Evolutionary conservation across 257 asterid species (phyloP).

Genomic region (Solanum microdontum): DNA sequence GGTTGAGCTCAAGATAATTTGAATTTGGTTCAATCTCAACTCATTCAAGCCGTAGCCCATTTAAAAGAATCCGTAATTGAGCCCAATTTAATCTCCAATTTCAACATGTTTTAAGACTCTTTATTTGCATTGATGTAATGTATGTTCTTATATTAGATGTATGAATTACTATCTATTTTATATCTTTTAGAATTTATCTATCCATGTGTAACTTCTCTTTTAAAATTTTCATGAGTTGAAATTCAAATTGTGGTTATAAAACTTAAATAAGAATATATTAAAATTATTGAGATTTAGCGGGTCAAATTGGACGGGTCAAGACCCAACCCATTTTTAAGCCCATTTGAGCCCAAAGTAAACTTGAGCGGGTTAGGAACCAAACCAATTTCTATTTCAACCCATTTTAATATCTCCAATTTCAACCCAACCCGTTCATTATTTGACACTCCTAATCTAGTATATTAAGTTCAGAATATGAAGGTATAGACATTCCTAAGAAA

Average conservation of each 20-base stretch:
- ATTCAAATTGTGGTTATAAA: background rate
- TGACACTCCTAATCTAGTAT: background rate
- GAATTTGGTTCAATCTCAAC: background rate
- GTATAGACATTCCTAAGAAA: background rate
- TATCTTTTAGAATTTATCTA: too few species aligned
- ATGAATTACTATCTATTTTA: too few species aligned
- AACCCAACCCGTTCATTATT: background rate
- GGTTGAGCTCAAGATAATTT: background rate
- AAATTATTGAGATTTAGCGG: background rate
- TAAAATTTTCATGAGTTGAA: background rate
- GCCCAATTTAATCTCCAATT: background rate
- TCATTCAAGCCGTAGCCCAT: background rate
- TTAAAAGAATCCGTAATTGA: too few species aligned
- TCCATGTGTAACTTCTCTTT: background rate
- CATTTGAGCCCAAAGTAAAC: background rate
- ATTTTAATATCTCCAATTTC: too few species aligned
- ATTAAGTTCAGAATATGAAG: background rate
- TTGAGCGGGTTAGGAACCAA: background rate
- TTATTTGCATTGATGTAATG: background rate
- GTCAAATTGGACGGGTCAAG: background rate
- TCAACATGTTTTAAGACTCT: background rate
- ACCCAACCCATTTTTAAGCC: background rate
- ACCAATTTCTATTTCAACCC: background rate
- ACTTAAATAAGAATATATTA: too few species aligned
- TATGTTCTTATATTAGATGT: too few species aligned